A percentile compares a stretch with the other conserved stretches of the same genome.
Evolutionary conservation across 768 basidiomycete species (phyloP).

Genomic region (Russula sp.): DNA sequence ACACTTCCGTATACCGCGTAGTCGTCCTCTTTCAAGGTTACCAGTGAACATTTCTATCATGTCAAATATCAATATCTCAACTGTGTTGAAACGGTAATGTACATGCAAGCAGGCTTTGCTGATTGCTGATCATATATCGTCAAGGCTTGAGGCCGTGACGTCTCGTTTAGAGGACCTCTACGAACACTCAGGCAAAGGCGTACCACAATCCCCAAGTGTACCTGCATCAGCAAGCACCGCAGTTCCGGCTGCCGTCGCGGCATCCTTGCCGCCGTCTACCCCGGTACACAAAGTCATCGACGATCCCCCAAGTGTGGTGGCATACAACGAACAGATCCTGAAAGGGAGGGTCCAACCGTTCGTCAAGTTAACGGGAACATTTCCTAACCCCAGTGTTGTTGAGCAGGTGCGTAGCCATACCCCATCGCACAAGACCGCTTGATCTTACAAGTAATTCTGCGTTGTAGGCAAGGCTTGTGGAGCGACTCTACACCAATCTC

Average conservation of each 20-base stretch:
- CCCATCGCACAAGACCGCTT: neutral
- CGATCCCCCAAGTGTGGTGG: constrained; percentile 53
- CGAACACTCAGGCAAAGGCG: constrained; percentile 25
- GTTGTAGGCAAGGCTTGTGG: constrained; percentile 57
- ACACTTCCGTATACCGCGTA: neutral
- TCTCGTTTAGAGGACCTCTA: constrained; percentile 90
- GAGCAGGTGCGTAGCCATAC: constrained; percentile 57
- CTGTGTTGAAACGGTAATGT: constrained; percentile 20
- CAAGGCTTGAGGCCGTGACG: constrained; percentile 85
- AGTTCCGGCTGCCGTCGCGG: constrained; percentile 31
- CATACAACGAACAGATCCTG: constrained; percentile 68
- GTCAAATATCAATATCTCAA: constrained; percentile 21
- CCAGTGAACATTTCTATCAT: neutral
- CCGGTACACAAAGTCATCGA: constrained; percentile 31
- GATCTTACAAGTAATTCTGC: neutral
- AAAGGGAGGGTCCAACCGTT: constrained; percentile 70
- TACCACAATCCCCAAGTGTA: constrained; percentile 23
- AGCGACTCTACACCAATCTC: constrained; percentile 59
- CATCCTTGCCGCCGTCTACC: constrained; percentile 32
- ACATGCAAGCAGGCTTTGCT: neutral
- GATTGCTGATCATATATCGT: neutral
- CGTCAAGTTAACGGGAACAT: constrained; percentile 57
- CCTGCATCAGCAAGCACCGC: constrained; percentile 28
- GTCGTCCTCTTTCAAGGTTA: neutral
- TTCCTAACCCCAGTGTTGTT: constrained; percentile 61